Evolutionary conservation across 2,329 filamentous ascomycete species (phyloP).

Genomic region (Raffaelea ambrosiae): DNA sequence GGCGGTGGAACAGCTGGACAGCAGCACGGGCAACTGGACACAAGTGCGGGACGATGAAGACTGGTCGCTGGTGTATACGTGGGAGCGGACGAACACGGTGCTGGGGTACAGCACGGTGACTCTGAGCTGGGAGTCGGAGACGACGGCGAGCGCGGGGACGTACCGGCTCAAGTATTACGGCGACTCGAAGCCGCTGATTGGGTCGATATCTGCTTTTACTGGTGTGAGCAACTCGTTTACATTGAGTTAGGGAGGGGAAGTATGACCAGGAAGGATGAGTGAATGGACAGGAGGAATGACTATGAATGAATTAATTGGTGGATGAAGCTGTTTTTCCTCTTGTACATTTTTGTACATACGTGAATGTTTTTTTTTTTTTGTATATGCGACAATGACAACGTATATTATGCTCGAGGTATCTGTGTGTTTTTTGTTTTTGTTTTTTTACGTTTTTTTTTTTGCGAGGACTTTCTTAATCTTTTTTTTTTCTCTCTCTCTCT

Average conservation of each 20-base stretch:
- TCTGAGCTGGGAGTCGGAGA: slow-evolving; percentile 70
- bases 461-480: too few relatives aligned
- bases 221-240: slow-evolving; percentile 21
- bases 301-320: too few relatives aligned
- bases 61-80: slow-evolving; percentile 74
- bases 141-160: slow-evolving; percentile 45
- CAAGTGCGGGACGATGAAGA: slow-evolving; percentile 66
- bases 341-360: too few relatives aligned
- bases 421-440: background rate
- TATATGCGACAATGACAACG: too few relatives aligned
- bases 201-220: slow-evolving; percentile 46
- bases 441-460: background rate
- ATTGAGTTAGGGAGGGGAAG: slow-evolving; percentile 13
- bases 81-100: slow-evolving; percentile 63
- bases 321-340: too few relatives aligned
- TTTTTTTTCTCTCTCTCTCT: background rate
- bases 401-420: too few relatives aligned
- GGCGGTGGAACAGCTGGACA: slow-evolving; percentile 56
- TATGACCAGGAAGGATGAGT: too few relatives aligned
- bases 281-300: background rate
- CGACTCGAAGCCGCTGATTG: slow-evolving; percentile 60
- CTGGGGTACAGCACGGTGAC: slow-evolving; percentile 68
- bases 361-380: too few relatives aligned
- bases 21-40: slow-evolving; percentile 42
- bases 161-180: slow-evolving; percentile 79